Evolutionary conservation across 2,329 filamentous ascomycete species (phyloP).

Genomic region (Monilinia aucupariae): DNA sequence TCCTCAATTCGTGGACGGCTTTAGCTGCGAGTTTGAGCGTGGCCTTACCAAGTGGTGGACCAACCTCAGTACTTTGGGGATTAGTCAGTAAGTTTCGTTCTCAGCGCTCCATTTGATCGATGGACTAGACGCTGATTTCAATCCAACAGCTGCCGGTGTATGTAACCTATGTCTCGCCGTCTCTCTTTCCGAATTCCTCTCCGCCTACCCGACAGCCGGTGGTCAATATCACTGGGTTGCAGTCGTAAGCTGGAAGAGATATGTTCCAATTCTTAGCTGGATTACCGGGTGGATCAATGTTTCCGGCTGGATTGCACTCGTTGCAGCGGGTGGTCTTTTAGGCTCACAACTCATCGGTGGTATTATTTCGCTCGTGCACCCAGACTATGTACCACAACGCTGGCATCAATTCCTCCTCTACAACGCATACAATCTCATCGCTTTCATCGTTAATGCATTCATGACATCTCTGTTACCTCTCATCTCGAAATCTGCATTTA

Average conservation of each 20-base stretch:
- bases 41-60: slow-evolving; percentile 65
- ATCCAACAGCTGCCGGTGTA: slow-evolving; percentile 43
- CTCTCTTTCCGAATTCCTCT: slow-evolving; percentile 53
- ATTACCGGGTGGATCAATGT: slow-evolving; percentile 46
- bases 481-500: slow-evolving; percentile 44
- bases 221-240: slow-evolving; percentile 56
- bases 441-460: slow-evolving; percentile 45
- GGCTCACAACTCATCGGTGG: slow-evolving; percentile 50
- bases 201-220: slow-evolving; percentile 50
- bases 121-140: neutral
- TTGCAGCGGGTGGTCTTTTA: slow-evolving; percentile 48
- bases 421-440: slow-evolving; percentile 44
- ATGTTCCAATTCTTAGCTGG: slow-evolving; percentile 41
- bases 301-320: slow-evolving; percentile 42
- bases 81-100: slow-evolving; percentile 42
- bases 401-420: slow-evolving; percentile 43
- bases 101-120: slow-evolving; percentile 33
- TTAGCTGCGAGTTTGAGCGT: slow-evolving; percentile 42
- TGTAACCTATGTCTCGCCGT: slow-evolving; percentile 50
- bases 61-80: slow-evolving; percentile 69
- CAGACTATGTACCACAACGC: slow-evolving; percentile 45
- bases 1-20: slow-evolving; percentile 54
- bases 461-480: slow-evolving; percentile 45
- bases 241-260: slow-evolving; percentile 45
- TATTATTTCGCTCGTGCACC: slow-evolving; percentile 46